Evolutionary conservation across 352 stramenopile genomes (phyloP), one percentile per base, ranked within the genome.

Genomic region (Aphanomyces euteiches): DNA sequence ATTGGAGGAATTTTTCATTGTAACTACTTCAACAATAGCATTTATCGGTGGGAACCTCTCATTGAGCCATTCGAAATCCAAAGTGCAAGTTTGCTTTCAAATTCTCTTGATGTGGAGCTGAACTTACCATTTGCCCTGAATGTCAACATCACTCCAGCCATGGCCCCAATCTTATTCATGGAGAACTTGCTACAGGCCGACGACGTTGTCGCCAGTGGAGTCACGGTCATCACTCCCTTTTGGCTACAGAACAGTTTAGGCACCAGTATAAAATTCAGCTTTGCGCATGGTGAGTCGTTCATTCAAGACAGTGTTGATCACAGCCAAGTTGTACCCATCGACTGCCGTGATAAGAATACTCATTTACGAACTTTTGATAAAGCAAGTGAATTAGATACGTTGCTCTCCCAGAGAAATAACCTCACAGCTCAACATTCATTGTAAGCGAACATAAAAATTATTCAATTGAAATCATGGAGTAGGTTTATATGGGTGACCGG

Each of bases 1-100:
- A 73, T 92, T 48, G 88, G 88, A 13, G 85, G 82, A 5, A 92
- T 90, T 17, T 43, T 96, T 57, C 81, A 87, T 36, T 83, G 93
- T 67, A 93, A 93, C 68, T 96, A 93, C 69, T 96, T 96, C 74
- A 96, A 96, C 78, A 96, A 96, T 74, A 93, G 88, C 60, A 96
- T 96, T 67, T 96, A 96, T 61, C 82, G 86, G 59, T 96, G 88
- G 88, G 88, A 96, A 69, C 88, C 88, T 21, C 74, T 96, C 3
- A 77, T 96, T 13, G 88, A 96, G 60, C 88, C 88, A 19, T 94
- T 96, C 56, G 77, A 90, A 19, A 74, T 85, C 10, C 86, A 96
- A 71, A 80, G 93, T 67, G 84, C 84, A 45, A 78, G 90, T 19
- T 78, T 78, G 21, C 63, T 94, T 12, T 82, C 90, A 54, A 80